A percentile compares a stretch with the other conserved stretches of the same genome.
phyloP scores from a whole-genome alignment of 129 eudicot species.

The sunflower (Helianthus annuus) region HanXRQr2.0-SUNRISE NC_035441.2:3346907-3347406 shows the following conservation, averaged over 20 bases:
- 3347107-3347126: too few relatives aligned
- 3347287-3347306: conserved; percentile 29
- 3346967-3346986: too few relatives aligned
- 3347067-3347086: too few relatives aligned
- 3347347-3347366: conserved; percentile 44
- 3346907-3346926: too few relatives aligned
- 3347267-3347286: conserved; percentile 58
- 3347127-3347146: too few relatives aligned
- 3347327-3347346: conserved; percentile 65
- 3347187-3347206: not conserved
- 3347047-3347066: too few relatives aligned
- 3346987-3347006: too few relatives aligned
- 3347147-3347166: not conserved
- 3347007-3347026: too few relatives aligned
- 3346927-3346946: too few relatives aligned
- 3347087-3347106: too few relatives aligned
- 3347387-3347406: conserved; percentile 36
- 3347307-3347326: conserved; percentile 41
- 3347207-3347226: not conserved
- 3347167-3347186: not conserved
- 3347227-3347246: conserved; percentile 10
- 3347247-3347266: conserved; percentile 70
- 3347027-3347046: too few relatives aligned
- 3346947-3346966: too few relatives aligned
- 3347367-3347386: conserved; percentile 66